Percentiles rank a stretch among this genome's conserved stretches.
Conservation (phyloP, 176 grass and related monocot genomes). For the Raddia guianensis region DNA sequence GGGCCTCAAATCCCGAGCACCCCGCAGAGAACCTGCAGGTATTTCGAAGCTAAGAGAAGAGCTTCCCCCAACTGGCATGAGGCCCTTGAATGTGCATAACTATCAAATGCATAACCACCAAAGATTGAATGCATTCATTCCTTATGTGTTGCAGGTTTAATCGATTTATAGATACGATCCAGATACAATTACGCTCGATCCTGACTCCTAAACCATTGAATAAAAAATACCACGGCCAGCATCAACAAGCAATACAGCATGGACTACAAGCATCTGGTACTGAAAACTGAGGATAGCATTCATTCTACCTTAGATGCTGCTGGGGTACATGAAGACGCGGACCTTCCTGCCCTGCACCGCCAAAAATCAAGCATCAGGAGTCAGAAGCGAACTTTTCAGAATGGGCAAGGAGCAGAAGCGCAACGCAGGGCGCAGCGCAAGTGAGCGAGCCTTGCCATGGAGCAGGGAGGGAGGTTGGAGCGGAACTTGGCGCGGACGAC, state of each 20-base stretch:
- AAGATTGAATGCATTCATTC: not conserved
- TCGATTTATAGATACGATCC: not conserved
- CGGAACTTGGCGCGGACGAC: constrained; percentile 70
- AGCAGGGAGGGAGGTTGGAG: constrained; percentile 56
- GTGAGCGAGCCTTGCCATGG: constrained; percentile 45
- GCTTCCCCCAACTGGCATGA: constrained; percentile 69
- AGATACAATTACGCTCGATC: not conserved
- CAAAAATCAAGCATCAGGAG: not conserved
- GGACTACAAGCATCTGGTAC: not conserved
- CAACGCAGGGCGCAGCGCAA: too few relatives aligned
- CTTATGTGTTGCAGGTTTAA: not conserved
- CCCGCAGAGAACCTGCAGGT: constrained; percentile 92
- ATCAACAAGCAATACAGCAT: not conserved
- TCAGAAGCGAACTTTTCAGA: not conserved
- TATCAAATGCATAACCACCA: not conserved
- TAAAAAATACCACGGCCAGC: not conserved
- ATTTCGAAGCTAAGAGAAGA: constrained; percentile 65
- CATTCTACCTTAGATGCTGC: constrained; percentile 63
- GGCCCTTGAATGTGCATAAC: constrained; percentile 18
- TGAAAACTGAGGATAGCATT: not conserved
- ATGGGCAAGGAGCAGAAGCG: not conserved
- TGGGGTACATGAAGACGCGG: constrained; percentile 71
- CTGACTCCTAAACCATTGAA: constrained; percentile 1
- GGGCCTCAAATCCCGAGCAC: constrained; percentile 63
- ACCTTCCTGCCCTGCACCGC: constrained; percentile 57